Evolutionary conservation across 2,329 filamentous ascomycete genomes (phyloP), one percentile per base, ranked within the genome.

Genomic region (Elsinoe perseae): DNA sequence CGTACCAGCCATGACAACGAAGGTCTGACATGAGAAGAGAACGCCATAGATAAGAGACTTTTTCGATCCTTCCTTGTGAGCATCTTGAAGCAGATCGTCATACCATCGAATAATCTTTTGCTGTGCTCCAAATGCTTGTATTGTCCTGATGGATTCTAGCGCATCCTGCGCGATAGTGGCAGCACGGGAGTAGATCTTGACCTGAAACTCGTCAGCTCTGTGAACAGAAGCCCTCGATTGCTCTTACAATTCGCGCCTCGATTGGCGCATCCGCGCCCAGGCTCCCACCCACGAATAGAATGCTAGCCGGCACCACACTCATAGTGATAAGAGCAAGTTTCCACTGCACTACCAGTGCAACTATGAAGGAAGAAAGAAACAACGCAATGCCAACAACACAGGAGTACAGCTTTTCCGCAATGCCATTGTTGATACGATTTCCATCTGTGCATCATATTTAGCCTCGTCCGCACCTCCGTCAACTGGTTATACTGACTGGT

Each of bases 101-200:
- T 78, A 79, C 58, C 68, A 72, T 14, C 63, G 59, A 2, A 70
- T 67, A 36, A 79, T 65, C 50, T 74, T 70, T 3, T 69, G 65
- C 28, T 73, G 70, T 2, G 75, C 69, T 58, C 76, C 75, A 60
- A 80, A 80, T 1, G 75, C 75, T 48, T 73, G 70, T 7, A 80
- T 74, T 0, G 75, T 80, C 2, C 73, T 70, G 58, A 80, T 74
- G 0, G 74, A 77, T 6, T 70, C 71, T 36, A 80, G 69, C 0
- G 76, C 74, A 57, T 80, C 77, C 63, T 80, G 75, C 1, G 77
- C 77, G 2, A 80, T 64, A 5, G 70, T 67, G 1, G 70, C 73
- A 3, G 74, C 76, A 57, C 70, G 67, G 6, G 73, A 73, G 57
- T 73, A 74, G n/a, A 76, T 69, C 1, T 64, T 58, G 25, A 66